These are phyloP conservation scores for Rasamsonia emersonii DNA, from an alignment of 2,329 filamentous ascomycete genomes.

Conservation along the genomic window DNA sequence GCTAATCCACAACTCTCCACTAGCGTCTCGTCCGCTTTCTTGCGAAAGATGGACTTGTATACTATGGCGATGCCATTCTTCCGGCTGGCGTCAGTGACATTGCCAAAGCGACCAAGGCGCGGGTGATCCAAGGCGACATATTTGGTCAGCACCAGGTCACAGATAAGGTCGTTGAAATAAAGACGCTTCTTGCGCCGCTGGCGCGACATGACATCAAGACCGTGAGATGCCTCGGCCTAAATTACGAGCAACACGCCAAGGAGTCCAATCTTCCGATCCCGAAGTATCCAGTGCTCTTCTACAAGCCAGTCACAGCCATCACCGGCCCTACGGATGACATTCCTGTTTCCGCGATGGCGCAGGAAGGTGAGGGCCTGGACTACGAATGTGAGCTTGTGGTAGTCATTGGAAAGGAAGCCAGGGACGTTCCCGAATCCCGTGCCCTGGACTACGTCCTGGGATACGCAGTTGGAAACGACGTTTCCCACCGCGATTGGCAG, in stretches of 20 bases:
- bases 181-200: conserved; percentile 53
- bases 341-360: conserved; percentile 56
- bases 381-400: conserved; percentile 74
- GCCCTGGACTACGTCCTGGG: conserved; percentile 67
- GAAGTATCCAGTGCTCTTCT: conserved; percentile 64
- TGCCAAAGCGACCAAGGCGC: conserved; percentile 51
- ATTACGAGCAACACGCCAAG: conserved; percentile 63
- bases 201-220: conserved; percentile 55
- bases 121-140: conserved; percentile 56
- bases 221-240: conserved; percentile 61
- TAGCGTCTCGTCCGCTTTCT: conserved; percentile 67
- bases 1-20: conserved; percentile 4
- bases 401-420: conserved; percentile 60
- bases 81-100: conserved; percentile 53
- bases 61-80: conserved; percentile 68
- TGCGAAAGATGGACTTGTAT: conserved; percentile 58
- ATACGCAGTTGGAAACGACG: conserved; percentile 67
- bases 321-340: conserved; percentile 58
- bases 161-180: conserved; percentile 47
- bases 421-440: conserved; percentile 54
- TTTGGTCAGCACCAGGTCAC: conserved; percentile 58
- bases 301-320: conserved; percentile 61
- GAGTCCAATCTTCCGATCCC: conserved; percentile 63
- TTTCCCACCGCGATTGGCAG: conserved; percentile 74
- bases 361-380: conserved; percentile 58